Base-by-base conservation (phyloP, 208 protist species). In the Leptomonas pyrrhocoris region DNA sequence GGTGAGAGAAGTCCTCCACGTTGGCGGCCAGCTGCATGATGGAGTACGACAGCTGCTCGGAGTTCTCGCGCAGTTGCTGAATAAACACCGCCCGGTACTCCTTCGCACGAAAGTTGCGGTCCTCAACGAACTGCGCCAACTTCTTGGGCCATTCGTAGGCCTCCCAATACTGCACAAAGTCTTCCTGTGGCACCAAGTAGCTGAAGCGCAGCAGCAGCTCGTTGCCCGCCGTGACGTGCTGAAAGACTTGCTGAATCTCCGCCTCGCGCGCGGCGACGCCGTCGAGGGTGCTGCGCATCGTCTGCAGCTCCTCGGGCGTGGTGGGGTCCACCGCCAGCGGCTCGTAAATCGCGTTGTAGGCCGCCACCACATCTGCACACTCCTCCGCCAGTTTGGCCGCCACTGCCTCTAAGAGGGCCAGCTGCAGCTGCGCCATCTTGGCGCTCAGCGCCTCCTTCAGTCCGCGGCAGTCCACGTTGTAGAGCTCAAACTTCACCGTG, bases 81-180 rank as follows among this genome's bases (percentile, higher is more conserved):
- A 95, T 95, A 55, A 98, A 96, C 31, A 92, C 72, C 42, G 79
- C 90, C 69, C 94, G 91, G 80, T 93, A 91, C 80, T 97, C 94
- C 79, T 94, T 96, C 73, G 84, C 91, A 34, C 88, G 86, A 79
- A 96, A 97, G 69, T 94, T 93, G 38, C 83, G 78, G 69, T 96
- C 90, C 80, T 97, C 90, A 16, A 96, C 77, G 54, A 85, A 81
- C 81, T 97, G 90, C 64, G 92, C 89, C 66, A 97, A 72, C 66
- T 86, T 92, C 81, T 88, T 83, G 12, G 95, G 95, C 90, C 95
- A 98, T 73, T 94, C 86, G 76, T 93, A 96, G 28, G 85, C 92
- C 19, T 84, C 84, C 80, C 92, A 95, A 79, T 97, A 98, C 56
- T 70, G 60, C 48, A 87, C 79, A 69, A 91, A 97, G 46, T 90